These are phyloP conservation scores for Coemansia javaensis DNA, from an alignment of 192 early-diverging fungal genomes.

Conservation along the genomic window DNA sequence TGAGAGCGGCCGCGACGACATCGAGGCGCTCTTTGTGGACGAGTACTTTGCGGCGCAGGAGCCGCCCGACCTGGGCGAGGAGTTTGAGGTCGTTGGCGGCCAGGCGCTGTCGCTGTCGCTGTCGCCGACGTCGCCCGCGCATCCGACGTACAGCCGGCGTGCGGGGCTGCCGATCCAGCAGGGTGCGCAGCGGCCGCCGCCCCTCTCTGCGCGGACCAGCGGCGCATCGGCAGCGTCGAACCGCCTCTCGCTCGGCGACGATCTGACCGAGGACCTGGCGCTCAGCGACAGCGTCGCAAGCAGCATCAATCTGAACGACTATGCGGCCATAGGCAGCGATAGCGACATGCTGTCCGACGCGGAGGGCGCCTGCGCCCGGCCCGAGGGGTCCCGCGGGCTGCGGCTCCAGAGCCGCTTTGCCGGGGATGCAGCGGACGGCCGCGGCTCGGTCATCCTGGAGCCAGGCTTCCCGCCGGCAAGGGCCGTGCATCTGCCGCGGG, in stretches of 20 bases:
- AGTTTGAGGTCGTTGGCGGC: conserved; percentile 47
- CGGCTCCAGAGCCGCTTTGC: conserved; percentile 29
- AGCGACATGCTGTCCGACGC: conserved; percentile 15
- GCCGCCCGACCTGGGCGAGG: conserved; percentile 27
- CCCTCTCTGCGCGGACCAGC: not conserved
- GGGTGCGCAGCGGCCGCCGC: not conserved
- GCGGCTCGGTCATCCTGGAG: conserved; percentile 37
- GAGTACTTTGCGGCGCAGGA: conserved; percentile 44
- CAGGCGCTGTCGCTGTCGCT: conserved; percentile 26
- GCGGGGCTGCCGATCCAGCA: conserved; percentile 6
- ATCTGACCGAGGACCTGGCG: conserved; percentile 5
- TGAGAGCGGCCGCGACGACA: conserved; percentile 43
- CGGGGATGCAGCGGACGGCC: conserved; percentile 7
- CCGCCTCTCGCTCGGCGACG: conserved; percentile 17
- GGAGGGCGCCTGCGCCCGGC: conserved; percentile 6
- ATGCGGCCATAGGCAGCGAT: conserved; percentile 29
- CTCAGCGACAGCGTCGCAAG: conserved; percentile 21
- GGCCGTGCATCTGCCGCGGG: not conserved
- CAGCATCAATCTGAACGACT: conserved; percentile 29
- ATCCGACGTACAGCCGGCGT: conserved; percentile 34
- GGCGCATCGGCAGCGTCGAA: not conserved
- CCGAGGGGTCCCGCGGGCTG: not conserved
- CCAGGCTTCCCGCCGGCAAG: conserved; percentile 22
- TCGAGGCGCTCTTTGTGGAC: conserved; percentile 26
- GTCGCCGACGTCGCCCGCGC: conserved; percentile 36